A percentile compares a stretch with the other conserved stretches of the same genome.
Conservation (phyloP, 2,329 filamentous ascomycete species). For the Xylariaceae sp. region DNA sequence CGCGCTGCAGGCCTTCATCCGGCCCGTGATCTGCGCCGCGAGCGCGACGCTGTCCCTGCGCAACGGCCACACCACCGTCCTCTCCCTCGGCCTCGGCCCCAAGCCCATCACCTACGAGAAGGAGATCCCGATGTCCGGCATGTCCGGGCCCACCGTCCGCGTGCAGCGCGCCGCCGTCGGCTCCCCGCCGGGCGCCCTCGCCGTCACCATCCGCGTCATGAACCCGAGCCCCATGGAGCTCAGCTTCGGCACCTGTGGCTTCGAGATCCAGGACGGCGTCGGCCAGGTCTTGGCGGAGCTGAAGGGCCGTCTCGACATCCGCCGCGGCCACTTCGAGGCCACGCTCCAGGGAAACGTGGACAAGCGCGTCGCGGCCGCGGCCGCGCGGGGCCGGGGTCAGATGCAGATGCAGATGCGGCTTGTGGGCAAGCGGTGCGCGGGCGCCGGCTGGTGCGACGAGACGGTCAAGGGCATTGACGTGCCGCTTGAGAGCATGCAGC, state of each 20-base stretch:
- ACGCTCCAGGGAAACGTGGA: conserved; percentile 24
- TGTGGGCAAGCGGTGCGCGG: conserved; percentile 28
- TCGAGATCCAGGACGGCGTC: conserved; percentile 28
- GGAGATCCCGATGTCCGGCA: conserved; percentile 25
- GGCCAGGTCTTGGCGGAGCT: conserved; percentile 26
- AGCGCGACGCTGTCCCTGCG: conserved; percentile 22
- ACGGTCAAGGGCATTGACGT: conserved; percentile 30
- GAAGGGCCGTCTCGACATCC: conserved; percentile 31
- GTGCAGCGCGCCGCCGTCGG: conserved; percentile 6
- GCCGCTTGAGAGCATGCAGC: conserved; percentile 18
- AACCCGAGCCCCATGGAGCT: conserved; percentile 35
- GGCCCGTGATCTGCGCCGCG: conserved; percentile 15
- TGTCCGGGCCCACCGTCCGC: conserved; percentile 24
- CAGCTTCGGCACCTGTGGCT: conserved; percentile 31
- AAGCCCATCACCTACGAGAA: conserved; percentile 28
- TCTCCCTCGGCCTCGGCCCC: conserved; percentile 25
- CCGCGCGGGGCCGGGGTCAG: background rate
- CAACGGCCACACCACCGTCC: conserved; percentile 26
- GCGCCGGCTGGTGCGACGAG: conserved; percentile 32
- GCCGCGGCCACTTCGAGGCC: conserved; percentile 21
- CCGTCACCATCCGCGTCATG: conserved; percentile 17
- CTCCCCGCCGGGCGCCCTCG: conserved; percentile 1
- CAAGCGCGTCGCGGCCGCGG: conserved; percentile 2
- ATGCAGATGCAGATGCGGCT: conserved; percentile 12
- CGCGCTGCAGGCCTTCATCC: conserved; percentile 30